Percentiles rank a stretch among this genome's conserved stretches.
phyloP scores from a whole-genome alignment of 768 basidiomycete species.

The Trametes cinnabarina region DNA sequence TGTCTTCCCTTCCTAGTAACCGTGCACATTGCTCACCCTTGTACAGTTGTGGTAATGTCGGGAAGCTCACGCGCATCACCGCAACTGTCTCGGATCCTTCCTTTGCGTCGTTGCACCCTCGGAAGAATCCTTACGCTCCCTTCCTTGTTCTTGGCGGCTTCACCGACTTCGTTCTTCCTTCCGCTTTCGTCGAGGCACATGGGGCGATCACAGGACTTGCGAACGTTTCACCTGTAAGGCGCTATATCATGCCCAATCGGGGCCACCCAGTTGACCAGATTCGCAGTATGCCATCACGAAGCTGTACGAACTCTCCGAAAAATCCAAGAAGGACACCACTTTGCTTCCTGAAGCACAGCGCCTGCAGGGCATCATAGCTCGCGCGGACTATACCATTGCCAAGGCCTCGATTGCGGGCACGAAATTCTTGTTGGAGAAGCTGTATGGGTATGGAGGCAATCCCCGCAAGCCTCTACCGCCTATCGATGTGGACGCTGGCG shows the following conservation, averaged over 20 bases:
- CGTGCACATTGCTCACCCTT: slow-evolving; percentile 8
- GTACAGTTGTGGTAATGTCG: slow-evolving; percentile 81
- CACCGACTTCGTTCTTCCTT: slow-evolving; percentile 76
- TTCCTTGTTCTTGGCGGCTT: slow-evolving; percentile 89
- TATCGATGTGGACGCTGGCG: slow-evolving; percentile 51
- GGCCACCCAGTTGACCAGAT: neutral
- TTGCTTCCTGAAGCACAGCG: slow-evolving; percentile 65
- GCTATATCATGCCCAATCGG: neutral
- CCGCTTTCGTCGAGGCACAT: slow-evolving; percentile 69
- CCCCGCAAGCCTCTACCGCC: slow-evolving; percentile 77
- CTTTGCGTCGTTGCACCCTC: slow-evolving; percentile 61
- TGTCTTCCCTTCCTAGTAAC: slow-evolving; percentile 29
- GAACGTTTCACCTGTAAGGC: slow-evolving; percentile 71
- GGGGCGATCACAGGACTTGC: slow-evolving; percentile 93
- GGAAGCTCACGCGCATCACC: slow-evolving; percentile 84
- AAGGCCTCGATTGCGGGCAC: slow-evolving; percentile 78
- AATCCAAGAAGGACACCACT: slow-evolving; percentile 51
- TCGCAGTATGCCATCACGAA: slow-evolving; percentile 54
- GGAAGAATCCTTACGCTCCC: slow-evolving; percentile 60
- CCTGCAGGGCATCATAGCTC: slow-evolving; percentile 77
- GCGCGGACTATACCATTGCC: slow-evolving; percentile 76
- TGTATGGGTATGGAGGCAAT: slow-evolving; percentile 77
- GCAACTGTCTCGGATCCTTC: slow-evolving; percentile 55
- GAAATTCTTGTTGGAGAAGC: slow-evolving; percentile 72
- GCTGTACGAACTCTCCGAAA: slow-evolving; percentile 59